These are phyloP conservation scores for Stagonosporopsis cucurbitacearum DNA, from an alignment of 2,329 filamentous ascomycete genomes.

Conservation along the genomic window DNA sequence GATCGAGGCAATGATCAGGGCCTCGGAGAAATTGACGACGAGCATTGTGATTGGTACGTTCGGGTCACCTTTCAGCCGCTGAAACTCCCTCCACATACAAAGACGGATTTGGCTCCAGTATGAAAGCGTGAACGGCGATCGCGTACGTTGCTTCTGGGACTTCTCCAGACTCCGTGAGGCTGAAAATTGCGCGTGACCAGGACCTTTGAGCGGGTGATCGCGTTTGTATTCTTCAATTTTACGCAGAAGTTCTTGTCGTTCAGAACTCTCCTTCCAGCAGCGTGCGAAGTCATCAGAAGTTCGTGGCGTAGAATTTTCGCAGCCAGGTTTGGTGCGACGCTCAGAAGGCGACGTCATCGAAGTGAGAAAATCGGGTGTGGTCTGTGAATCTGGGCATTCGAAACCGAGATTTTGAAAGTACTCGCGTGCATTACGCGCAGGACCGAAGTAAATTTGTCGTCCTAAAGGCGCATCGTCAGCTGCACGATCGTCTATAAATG, in stretches of 20 bases:
- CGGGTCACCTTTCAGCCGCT: conserved; percentile 33
- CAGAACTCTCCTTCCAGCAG: conserved; percentile 54
- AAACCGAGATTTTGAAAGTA: conserved; percentile 77
- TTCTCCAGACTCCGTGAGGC: conserved; percentile 54
- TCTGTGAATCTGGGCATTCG: conserved; percentile 70
- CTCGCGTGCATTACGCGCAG: conserved; percentile 63
- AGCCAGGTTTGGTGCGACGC: conserved; percentile 50
- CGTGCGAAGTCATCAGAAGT: conserved; percentile 55
- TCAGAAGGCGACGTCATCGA: conserved; percentile 66
- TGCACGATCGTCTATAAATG: background rate
- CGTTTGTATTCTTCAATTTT: conserved; percentile 57
- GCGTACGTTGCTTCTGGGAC: conserved; percentile 56
- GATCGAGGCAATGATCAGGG: conserved; percentile 65
- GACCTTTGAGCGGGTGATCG: conserved; percentile 51
- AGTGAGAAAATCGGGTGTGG: conserved; percentile 58
- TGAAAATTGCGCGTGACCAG: conserved; percentile 43
- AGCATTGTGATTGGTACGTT: conserved; percentile 68
- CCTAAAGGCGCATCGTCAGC: background rate
- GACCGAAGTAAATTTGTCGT: conserved; percentile 75
- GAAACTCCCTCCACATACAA: conserved; percentile 33
- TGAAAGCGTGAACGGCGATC: conserved; percentile 61
- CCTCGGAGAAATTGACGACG: conserved; percentile 73
- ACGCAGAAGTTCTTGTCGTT: conserved; percentile 46
- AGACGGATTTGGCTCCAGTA: conserved; percentile 56
- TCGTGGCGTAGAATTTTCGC: conserved; percentile 51